A percentile compares a stretch with the other conserved stretches of the same genome.
phyloP scores from a whole-genome alignment of 495 filamentous ascomycete genomes.

The Astrothelium subdiscretum region DNA sequence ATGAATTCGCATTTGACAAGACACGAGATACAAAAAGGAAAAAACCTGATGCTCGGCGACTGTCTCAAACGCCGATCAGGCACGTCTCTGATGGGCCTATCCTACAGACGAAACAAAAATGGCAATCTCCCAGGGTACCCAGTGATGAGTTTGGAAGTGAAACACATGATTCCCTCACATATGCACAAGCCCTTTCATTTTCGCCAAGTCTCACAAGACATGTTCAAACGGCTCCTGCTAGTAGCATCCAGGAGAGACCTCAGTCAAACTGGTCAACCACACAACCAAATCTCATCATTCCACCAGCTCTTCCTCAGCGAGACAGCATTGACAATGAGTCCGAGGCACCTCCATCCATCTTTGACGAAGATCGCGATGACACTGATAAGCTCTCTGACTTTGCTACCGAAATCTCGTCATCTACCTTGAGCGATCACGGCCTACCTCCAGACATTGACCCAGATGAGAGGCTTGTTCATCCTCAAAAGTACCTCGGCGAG shows the following conservation, averaged over 20 bases:
- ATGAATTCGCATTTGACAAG: neutral
- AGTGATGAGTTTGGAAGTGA: neutral
- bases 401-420: conserved; percentile 4
- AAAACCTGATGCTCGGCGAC: neutral
- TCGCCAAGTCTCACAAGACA: neutral
- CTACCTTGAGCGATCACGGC: neutral
- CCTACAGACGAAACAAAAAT: neutral
- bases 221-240: neutral
- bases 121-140: neutral
- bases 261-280: neutral
- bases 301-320: neutral
- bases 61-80: neutral
- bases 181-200: neutral
- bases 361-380: conserved; percentile 1
- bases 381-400: conserved; percentile 1
- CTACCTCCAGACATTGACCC: conserved; percentile 6
- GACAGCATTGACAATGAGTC: conserved; percentile 8
- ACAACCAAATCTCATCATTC: neutral
- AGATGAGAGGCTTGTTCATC: conserved; percentile 6
- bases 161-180: neutral
- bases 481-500: conserved; percentile 2
- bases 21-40: neutral
- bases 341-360: conserved; percentile 4
- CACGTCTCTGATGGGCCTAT: neutral
- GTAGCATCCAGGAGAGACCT: neutral